Evolutionary conservation across 371 early-diverging fungal genomes (phyloP), one percentile per base, ranked within the genome.

Genomic region (Circinella minor): DNA sequence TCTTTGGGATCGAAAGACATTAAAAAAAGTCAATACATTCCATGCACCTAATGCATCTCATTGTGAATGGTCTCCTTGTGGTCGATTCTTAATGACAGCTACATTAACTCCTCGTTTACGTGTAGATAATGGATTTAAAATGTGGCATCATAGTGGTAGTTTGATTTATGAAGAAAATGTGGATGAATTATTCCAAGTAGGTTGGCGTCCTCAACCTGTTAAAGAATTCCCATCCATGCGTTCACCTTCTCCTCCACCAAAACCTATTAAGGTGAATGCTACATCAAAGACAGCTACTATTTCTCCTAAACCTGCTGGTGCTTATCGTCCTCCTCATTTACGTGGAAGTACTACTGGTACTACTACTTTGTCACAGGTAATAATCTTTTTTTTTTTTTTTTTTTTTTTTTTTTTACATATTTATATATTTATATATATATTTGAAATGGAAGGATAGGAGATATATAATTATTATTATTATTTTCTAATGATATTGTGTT

Each of bases 41-140:
- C 84, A 92, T 51, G 97, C 94, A 15, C 83, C 91, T 43, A 94
- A 95, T 80, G 88, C 97, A 4, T 90, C 94, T 38, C 84, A 85
- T 63, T 94, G 93, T 74, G 92, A 92, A 73, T 99, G 98, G 98
- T 87, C 89, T 36, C 97, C 98, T 17, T 94, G 95, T 80, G 97
- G 98, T 72, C 86, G 94, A 20, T 92, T 92, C 77, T 79, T 99
- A 67, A 82, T 99, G 85, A 95, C 97, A 18, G 94, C 98, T 36
- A 98, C 94, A 3, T 82, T 97, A 55, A 94, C 96, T 64, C 94
- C 94, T 61, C 91, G 98, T 63, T 86, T 99, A 71, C 94, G 98
- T 75, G 99, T 99, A 15, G 99, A 99, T 80, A 99, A 99, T 74
- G 96, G 98, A 4, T 92, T 95, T 80, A 94, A 93, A 68, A 85